phyloP scores from a whole-genome alignment of 345 rosid genomes.

The Jatropha curcas region DNA sequence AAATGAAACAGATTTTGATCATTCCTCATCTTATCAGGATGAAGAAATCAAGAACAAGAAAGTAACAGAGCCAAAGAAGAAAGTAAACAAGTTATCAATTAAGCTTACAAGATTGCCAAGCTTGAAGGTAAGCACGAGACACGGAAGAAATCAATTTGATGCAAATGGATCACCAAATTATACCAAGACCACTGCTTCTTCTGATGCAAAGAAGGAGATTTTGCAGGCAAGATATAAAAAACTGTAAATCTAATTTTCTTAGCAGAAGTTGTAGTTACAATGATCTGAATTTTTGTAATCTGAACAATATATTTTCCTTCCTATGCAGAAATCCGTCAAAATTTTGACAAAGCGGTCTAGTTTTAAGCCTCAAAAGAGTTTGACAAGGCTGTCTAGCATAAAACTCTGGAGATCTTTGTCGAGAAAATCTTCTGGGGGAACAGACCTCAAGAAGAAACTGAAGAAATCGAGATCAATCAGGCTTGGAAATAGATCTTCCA shows the following conservation, averaged over 20 bases:
- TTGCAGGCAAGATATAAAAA: conserved; percentile 39
- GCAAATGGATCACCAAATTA: conserved; percentile 39
- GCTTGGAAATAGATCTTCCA: conserved; percentile 18
- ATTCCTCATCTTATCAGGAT: background rate
- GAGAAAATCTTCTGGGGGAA: conserved; percentile 46
- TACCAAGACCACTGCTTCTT: conserved; percentile 31
- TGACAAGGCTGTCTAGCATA: conserved; percentile 50
- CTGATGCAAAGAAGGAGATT: conserved; percentile 31
- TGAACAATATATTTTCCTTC: background rate
- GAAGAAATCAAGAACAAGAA: conserved; percentile 2
- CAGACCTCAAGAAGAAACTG: conserved; percentile 41
- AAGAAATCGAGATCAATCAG: conserved; percentile 49
- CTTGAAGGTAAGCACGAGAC: conserved; percentile 27
- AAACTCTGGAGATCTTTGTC: conserved; percentile 47
- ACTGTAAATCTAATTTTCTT: background rate
- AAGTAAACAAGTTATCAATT: conserved; percentile 45
- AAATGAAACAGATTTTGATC: conserved; percentile 13
- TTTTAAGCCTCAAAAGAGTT: conserved; percentile 41
- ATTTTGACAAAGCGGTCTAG: conserved; percentile 36
- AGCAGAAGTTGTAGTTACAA: too few relatives aligned
- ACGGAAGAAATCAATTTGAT: conserved; percentile 25
- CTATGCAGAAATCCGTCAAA: conserved; percentile 45
- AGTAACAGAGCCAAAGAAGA: conserved; percentile 23
- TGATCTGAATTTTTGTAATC: background rate
- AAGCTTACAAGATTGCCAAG: conserved; percentile 42